These are phyloP conservation scores for Podila epigama DNA, from an alignment of 192 early-diverging fungal genomes.

Conservation along the genomic window DNA sequence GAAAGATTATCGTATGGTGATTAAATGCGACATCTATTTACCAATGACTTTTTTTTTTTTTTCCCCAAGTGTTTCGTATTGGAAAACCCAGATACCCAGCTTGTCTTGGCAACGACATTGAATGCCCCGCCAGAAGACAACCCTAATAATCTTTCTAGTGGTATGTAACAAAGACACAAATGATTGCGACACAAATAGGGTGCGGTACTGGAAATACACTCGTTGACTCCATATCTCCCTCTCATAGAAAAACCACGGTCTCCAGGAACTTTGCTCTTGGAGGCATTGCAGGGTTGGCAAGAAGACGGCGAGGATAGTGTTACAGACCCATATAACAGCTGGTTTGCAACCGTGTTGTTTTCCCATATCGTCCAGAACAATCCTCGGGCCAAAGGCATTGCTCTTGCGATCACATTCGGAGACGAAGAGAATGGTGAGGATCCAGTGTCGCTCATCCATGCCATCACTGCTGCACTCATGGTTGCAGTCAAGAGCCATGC, in stretches of 20 bases:
- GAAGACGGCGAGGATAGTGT: constrained; percentile 45
- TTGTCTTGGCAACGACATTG: constrained; percentile 86
- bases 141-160: constrained; percentile 57
- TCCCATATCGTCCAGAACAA: constrained; percentile 82
- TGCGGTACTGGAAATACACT: neutral
- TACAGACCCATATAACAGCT: constrained; percentile 83
- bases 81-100: constrained; percentile 88
- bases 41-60: neutral
- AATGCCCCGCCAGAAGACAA: constrained; percentile 81
- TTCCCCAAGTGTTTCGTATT: constrained; percentile 67
- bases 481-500: constrained; percentile 68
- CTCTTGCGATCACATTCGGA: constrained; percentile 75
- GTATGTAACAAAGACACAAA: constrained; percentile 39
- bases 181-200: too few species aligned
- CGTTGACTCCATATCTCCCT: neutral
- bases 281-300: constrained; percentile 81
- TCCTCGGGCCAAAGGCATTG: constrained; percentile 77
- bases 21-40: neutral
- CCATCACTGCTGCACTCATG: constrained; percentile 79
- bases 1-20: neutral
- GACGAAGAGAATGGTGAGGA: constrained; percentile 83
- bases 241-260: constrained; percentile 75
- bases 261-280: constrained; percentile 88
- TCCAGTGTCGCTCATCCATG: constrained; percentile 86
- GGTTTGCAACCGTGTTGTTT: constrained; percentile 89